Evolutionary conservation across 805 yeast species (phyloP).

Genomic region (Saccharomycopsis sp.): DNA sequence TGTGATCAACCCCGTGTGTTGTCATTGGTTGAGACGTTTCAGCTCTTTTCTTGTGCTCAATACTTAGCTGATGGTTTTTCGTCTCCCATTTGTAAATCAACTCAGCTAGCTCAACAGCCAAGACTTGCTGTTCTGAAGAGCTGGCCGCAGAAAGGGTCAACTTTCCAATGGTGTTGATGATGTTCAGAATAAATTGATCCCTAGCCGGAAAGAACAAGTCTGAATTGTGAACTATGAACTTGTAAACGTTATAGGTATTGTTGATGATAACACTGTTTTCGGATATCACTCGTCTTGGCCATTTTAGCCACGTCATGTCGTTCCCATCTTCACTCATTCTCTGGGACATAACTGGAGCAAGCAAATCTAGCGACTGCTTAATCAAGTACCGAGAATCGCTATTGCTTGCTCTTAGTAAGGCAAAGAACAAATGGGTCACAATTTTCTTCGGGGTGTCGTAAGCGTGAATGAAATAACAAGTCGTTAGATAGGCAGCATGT

Average conservation of each 20-base stretch:
- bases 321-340: constrained; percentile 50
- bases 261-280: constrained; percentile 62
- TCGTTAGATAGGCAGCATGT: constrained; percentile 87
- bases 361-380: constrained; percentile 75
- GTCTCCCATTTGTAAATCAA: constrained; percentile 82
- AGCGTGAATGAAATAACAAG: constrained; percentile 76
- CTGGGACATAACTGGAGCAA: constrained; percentile 80
- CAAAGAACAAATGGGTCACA: constrained; percentile 88
- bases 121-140: constrained; percentile 69
- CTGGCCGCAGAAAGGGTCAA: constrained; percentile 72
- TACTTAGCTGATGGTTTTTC: constrained; percentile 30
- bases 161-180: constrained; percentile 88
- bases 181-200: constrained; percentile 82
- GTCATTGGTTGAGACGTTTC: constrained; percentile 27
- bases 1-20: too few species aligned
- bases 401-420: constrained; percentile 76
- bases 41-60: constrained; percentile 13
- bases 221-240: constrained; percentile 80
- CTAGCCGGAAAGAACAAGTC: constrained; percentile 82
- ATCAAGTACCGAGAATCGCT: constrained; percentile 79
- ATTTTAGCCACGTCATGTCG: constrained; percentile 69
- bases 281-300: constrained; percentile 90
- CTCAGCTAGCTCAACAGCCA: constrained; percentile 88
- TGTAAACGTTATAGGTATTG: constrained; percentile 84
- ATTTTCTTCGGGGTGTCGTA: constrained; percentile 86